Base-by-base conservation (phyloP, 148 eudicot genomes). In the Rhododendron griersonianum region DNA sequence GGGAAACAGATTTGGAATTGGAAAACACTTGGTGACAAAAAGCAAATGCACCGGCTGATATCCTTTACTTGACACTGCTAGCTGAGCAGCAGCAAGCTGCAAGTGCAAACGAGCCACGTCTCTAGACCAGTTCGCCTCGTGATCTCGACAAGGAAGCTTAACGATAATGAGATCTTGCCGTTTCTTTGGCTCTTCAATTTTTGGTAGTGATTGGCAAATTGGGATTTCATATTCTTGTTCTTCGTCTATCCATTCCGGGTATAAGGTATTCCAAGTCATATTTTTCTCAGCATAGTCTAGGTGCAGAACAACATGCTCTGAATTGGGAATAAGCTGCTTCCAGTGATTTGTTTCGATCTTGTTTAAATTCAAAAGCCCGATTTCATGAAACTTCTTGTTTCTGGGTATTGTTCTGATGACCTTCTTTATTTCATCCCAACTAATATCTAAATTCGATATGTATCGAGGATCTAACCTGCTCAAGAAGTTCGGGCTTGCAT, bases 191-290 rank as follows among this genome's bases (percentile, higher is more conserved):
- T 87, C 86, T 63, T 92, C 87, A 3, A 92, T 86, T 83, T 86
- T 91, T 50, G 98, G 98, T 45, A 95, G 85, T 1, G 91, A 65
- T 0, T 96, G 95, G 85, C 98, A 95, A 69, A 55, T 8, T 0
- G 96, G 96, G 0, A 95, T 89, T 3, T 89, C 93, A 11, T 88
- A 88, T 11, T 95, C 96, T 76, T 95, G 92, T 84, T 95, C 98
- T 87, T 95, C 98, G 65, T 95, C 98, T 13, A 95, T 95, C 98
- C 98, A 95, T 87, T 95, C 98, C 0, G 98, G 98, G 50, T 91
- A 95, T 18, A 94, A 80, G 23, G 91, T 14, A 25, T 94, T 93
- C 98, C 98, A 93, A 4, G 94, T 92, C 19, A 95, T 73, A 82
- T 90, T 87, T 47, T 89, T 89, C 1, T 87, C 89, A 1, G 89